phyloP scores from a whole-genome alignment of 192 early-diverging fungal species.

The Umbelopsis ramanniana region DNA sequence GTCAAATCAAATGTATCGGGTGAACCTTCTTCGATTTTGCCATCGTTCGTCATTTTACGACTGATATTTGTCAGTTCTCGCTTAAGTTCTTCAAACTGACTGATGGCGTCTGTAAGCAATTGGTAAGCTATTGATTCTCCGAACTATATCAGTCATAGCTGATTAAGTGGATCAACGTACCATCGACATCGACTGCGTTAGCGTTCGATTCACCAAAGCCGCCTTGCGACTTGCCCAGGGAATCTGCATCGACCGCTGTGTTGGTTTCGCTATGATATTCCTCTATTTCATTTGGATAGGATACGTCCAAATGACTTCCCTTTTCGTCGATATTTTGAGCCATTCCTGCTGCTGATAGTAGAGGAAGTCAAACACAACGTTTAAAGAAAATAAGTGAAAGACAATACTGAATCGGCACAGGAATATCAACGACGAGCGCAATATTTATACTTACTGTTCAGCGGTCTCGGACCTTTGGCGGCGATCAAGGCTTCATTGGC shows the following conservation, averaged over 20 bases:
- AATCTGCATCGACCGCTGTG: conserved; percentile 11
- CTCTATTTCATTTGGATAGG: conserved; percentile 9
- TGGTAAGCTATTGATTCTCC: not conserved
- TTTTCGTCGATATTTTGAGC: not conserved
- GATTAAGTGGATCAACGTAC: conserved; percentile 1
- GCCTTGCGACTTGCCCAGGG: not conserved
- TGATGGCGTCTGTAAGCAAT: conserved; percentile 29
- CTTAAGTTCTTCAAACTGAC: conserved; percentile 32
- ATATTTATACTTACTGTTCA: too few relatives aligned
- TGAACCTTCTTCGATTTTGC: conserved; percentile 33
- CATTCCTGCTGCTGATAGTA: not conserved
- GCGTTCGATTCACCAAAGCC: conserved; percentile 32
- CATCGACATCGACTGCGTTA: conserved; percentile 39
- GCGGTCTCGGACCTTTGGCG: too few relatives aligned
- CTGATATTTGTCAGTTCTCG: conserved; percentile 38
- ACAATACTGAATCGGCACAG: too few relatives aligned
- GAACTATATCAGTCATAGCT: not conserved
- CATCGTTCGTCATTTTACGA: conserved; percentile 23
- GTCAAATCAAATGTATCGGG: conserved; percentile 36
- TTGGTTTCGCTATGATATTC: not conserved
- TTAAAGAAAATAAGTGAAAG: not conserved
- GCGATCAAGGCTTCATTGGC: too few relatives aligned
- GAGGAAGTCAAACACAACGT: not conserved
- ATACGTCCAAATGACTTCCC: not conserved
- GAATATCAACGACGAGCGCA: too few relatives aligned